These are phyloP conservation scores for Amaranthus tricolor DNA, from an alignment of 179 eudicot genomes.

Conservation along the genomic window DNA sequence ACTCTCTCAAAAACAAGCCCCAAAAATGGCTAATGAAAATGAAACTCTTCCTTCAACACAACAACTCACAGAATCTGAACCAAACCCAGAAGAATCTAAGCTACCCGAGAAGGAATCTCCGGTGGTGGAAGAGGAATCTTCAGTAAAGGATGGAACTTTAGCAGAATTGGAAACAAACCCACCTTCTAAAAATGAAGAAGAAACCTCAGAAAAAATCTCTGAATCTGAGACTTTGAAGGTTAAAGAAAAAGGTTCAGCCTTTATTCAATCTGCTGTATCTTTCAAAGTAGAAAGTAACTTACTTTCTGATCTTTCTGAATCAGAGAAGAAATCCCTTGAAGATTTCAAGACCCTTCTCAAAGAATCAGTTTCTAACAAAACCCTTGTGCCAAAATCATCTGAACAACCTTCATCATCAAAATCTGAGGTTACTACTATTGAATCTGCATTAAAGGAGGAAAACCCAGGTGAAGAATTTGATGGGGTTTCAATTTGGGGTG, in stretches of 20 bases:
- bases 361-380: slow-evolving; percentile 45
- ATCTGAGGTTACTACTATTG: slow-evolving; percentile 17
- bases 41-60: slow-evolving; percentile 7
- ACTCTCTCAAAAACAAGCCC: neutral
- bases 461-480: slow-evolving; percentile 20
- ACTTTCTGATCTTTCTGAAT: slow-evolving; percentile 53
- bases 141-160: neutral
- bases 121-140: neutral
- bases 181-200: neutral
- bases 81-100: neutral
- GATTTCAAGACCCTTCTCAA: slow-evolving; percentile 50
- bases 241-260: neutral
- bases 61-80: neutral
- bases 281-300: slow-evolving; percentile 48
- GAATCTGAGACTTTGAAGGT: slow-evolving; percentile 26
- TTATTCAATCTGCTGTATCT: slow-evolving; percentile 44
- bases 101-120: neutral
- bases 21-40: slow-evolving; percentile 23
- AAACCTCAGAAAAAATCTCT: neutral
- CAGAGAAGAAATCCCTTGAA: slow-evolving; percentile 55
- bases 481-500: slow-evolving; percentile 76
- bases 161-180: neutral
- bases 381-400: slow-evolving; percentile 42
- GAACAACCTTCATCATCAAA: slow-evolving; percentile 16
- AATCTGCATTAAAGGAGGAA: slow-evolving; percentile 30